Evolutionary conservation across 306 rosid genomes (phyloP).

Genomic region (Quercus agrifolia): DNA sequence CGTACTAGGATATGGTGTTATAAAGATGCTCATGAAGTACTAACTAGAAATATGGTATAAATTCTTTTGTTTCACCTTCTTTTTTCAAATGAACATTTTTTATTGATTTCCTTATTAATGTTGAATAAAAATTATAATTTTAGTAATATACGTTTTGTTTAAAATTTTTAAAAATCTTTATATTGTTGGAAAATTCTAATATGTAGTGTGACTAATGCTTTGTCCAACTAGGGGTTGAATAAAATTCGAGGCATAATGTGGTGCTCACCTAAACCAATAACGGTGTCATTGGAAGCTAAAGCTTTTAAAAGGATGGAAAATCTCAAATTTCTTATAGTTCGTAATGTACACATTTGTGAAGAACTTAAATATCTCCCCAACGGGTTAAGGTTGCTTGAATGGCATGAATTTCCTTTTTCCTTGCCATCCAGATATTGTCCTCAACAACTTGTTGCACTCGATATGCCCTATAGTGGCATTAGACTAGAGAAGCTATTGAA

Average conservation of each 20-base stretch:
- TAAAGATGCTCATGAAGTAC: slow-evolving; percentile 10
- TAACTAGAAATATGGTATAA: slow-evolving; percentile 9
- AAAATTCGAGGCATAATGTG: slow-evolving; percentile 1
- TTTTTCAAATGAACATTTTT: too few relatives aligned
- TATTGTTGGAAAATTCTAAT: too few relatives aligned
- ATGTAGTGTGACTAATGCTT: background rate
- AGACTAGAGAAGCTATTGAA: background rate
- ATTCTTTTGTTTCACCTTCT: background rate
- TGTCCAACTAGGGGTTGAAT: slow-evolving; percentile 5
- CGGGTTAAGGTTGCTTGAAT: too few relatives aligned
- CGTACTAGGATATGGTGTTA: slow-evolving; percentile 15
- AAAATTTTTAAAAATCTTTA: too few relatives aligned
- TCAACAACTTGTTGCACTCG: too few relatives aligned
- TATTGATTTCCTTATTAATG: background rate
- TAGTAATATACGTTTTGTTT: too few relatives aligned
- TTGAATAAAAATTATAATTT: too few relatives aligned
- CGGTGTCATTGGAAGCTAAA: slow-evolving; percentile 12
- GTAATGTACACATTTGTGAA: too few relatives aligned
- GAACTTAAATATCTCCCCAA: too few relatives aligned
- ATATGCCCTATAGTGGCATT: slow-evolving; percentile 3
- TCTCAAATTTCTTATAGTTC: too few relatives aligned
- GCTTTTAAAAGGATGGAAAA: slow-evolving; percentile 10
- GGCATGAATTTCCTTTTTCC: too few relatives aligned
- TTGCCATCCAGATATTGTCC: too few relatives aligned
- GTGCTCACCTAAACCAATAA: slow-evolving; percentile 2